Conservation (phyloP, 1,284 basidiomycete genomes). For the Meira miltonrushii region DNA sequence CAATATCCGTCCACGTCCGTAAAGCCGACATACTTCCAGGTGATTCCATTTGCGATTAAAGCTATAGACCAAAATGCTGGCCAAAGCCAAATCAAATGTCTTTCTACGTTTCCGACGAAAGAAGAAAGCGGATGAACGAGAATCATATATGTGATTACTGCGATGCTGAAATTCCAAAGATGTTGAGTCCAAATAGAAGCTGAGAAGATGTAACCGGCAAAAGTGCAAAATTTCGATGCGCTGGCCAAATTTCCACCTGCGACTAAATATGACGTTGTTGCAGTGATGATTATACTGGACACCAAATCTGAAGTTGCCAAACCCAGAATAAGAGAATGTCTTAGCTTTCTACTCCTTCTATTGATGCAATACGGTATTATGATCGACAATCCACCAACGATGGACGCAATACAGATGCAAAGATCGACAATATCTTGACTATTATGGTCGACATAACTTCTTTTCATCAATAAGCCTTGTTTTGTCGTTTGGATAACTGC, state of each 20-base stretch:
- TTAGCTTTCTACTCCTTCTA: conserved; percentile 29
- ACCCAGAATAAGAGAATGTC: conserved; percentile 41
- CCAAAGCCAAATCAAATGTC: conserved; percentile 36
- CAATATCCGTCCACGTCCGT: conserved; percentile 39
- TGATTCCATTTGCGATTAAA: conserved; percentile 26
- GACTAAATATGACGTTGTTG: conserved; percentile 27
- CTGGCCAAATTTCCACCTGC: conserved; percentile 26
- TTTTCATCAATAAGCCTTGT: neutral
- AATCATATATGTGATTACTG: conserved; percentile 44
- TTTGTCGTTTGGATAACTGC: neutral
- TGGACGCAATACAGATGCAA: conserved; percentile 34
- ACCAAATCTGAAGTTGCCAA: conserved; percentile 40
- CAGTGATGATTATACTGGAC: conserved; percentile 31
- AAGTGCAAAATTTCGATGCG: conserved; percentile 21
- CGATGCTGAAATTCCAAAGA: conserved; percentile 43
- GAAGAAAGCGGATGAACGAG: conserved; percentile 36
- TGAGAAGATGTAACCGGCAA: conserved; percentile 32
- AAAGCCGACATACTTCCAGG: conserved; percentile 29
- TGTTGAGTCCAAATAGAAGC: conserved; percentile 40
- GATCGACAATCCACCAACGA: conserved; percentile 34
- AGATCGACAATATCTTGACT: conserved; percentile 33
- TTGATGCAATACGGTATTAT: conserved; percentile 37
- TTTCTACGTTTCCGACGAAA: conserved; percentile 33
- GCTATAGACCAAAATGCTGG: conserved; percentile 35
- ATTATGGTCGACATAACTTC: neutral